Conservation (phyloP, 768 basidiomycete species). For the Exidia glandulosa region DNA sequence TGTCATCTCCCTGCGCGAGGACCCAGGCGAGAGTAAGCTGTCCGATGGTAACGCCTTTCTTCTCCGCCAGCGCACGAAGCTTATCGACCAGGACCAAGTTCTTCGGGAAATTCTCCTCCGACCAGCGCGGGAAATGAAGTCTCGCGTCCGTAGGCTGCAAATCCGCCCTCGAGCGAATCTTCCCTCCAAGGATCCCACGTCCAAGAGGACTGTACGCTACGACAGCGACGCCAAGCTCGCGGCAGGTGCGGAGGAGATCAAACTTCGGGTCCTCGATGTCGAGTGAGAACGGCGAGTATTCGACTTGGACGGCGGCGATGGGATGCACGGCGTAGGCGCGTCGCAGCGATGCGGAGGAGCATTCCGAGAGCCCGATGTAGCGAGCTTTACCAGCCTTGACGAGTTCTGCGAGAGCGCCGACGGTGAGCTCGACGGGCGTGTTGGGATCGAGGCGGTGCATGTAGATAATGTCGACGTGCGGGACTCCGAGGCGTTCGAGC, state of each 20-base stretch:
- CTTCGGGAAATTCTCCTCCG: slow-evolving; percentile 20
- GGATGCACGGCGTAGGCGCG: slow-evolving; percentile 24
- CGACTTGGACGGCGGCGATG: slow-evolving; percentile 11
- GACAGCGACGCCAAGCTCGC: slow-evolving; percentile 9
- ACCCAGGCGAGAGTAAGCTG: slow-evolving; percentile 28
- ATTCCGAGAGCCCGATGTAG: slow-evolving; percentile 44
- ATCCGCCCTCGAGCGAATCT: slow-evolving; percentile 9
- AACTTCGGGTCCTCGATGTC: slow-evolving; percentile 8
- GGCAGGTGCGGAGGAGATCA: slow-evolving; percentile 9
- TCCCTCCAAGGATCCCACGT: slow-evolving; percentile 1
- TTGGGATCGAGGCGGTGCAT: slow-evolving; percentile 12
- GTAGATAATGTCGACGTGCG: not conserved
- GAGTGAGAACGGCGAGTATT: slow-evolving; percentile 5
- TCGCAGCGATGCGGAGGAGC: slow-evolving; percentile 33
- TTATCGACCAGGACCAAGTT: slow-evolving; percentile 18
- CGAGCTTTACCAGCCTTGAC: slow-evolving; percentile 37
- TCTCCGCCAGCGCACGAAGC: slow-evolving; percentile 19
- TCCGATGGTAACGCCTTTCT: slow-evolving; percentile 20
- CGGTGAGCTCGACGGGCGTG: slow-evolving; percentile 12
- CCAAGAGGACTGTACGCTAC: slow-evolving; percentile 7
- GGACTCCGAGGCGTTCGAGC: not conserved
- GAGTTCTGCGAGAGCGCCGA: slow-evolving; percentile 9
- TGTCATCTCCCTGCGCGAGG: slow-evolving; percentile 15
- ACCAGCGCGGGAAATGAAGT: slow-evolving; percentile 12
- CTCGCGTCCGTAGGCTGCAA: slow-evolving; percentile 6